Base-by-base conservation (phyloP, 805 yeast species). In the Tetrapisispora pingtungensis region DNA sequence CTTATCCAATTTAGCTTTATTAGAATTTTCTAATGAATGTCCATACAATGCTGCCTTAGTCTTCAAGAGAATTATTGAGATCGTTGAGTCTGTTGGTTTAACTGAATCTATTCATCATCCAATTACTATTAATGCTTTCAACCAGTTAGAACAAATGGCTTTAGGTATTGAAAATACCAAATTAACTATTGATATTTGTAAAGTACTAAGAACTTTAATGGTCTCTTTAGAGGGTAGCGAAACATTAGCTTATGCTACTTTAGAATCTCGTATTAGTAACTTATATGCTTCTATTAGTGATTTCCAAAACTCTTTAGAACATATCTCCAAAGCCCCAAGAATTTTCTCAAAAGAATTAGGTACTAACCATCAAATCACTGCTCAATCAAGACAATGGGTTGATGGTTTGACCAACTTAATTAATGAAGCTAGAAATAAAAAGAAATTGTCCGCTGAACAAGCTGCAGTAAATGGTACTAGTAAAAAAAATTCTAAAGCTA, bases 191-290 rank as follows among this genome's bases (percentile, higher is more conserved):
- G 66, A 67, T 31, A 72, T 87, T 50, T 74, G 78, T 54, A 65
- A 70, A 40, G 65, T 68, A 37, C 75, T 87, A 2, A 62, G 78
- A 46, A 73, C 68, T 2, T 58, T 82, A 32, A 74, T 83, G 46
- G 58, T 61, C 15, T 49, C 62, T 22, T 53, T 75, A 38, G 76
- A 77, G 56, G 93, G 89, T 40, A 73, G 66, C 15, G 67, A 71
- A 12, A 73, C 83, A 13, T 77, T 76, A 52, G 73, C 79, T 44
- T 72, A 81, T 24, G 95, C 80, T 19, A 70, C 77, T 49, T 67
- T 83, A 49, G 73, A 75, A 52, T 84, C 79, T 67, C 85, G 90
- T 61, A 61, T 74, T n/a, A 78, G 82, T 22, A 81, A 81, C 55
- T 61, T 78, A 36, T 72, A 77, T 42, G 75, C 81, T 30, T 64